Conservation (phyloP, 1,284 basidiomycete genomes). For the Amylostereum areolatum region DNA sequence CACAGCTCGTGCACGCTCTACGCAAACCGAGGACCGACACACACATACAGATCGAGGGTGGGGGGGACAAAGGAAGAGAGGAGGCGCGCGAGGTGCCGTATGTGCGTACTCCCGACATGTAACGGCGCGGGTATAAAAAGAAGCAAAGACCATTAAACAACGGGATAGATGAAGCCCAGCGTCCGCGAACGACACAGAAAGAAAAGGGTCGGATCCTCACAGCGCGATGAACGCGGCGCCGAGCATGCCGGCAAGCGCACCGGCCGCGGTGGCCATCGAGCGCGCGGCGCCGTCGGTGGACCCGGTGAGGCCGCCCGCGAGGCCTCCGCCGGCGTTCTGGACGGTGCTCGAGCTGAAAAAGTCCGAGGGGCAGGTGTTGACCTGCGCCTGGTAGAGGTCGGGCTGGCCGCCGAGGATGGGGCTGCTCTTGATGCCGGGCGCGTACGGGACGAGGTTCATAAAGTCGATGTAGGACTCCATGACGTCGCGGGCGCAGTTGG, state of each 20-base stretch:
- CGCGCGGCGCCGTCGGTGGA: slow-evolving; percentile 15
- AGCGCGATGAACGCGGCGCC: not conserved
- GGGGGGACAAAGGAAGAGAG: no score
- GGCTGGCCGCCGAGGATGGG: slow-evolving; percentile 62
- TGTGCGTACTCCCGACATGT: no score
- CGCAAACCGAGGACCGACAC: no score
- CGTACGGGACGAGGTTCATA: slow-evolving; percentile 68
- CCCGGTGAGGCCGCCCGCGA: slow-evolving; percentile 33
- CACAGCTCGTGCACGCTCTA: no score
- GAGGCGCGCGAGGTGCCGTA: no score
- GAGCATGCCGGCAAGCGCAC: not conserved
- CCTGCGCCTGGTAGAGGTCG: slow-evolving; percentile 58
- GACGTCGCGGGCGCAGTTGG: slow-evolving; percentile 71
- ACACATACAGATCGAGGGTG: no score
- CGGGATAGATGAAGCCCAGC: no score
- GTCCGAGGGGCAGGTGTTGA: slow-evolving; percentile 47
- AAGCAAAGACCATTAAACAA: no score
- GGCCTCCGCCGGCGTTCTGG: slow-evolving; percentile 56
- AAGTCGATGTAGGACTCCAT: slow-evolving; percentile 72
- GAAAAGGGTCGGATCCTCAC: no score
- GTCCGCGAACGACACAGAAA: no score
- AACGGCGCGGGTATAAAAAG: no score
- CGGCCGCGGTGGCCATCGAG: not conserved
- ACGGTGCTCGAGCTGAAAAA: slow-evolving; percentile 62
- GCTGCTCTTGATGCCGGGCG: slow-evolving; percentile 61